Evolutionary conservation across 2,329 filamentous ascomycete genomes (phyloP), one percentile per base, ranked within the genome.

Genomic region (Pseudophaeomoniella oleicola): DNA sequence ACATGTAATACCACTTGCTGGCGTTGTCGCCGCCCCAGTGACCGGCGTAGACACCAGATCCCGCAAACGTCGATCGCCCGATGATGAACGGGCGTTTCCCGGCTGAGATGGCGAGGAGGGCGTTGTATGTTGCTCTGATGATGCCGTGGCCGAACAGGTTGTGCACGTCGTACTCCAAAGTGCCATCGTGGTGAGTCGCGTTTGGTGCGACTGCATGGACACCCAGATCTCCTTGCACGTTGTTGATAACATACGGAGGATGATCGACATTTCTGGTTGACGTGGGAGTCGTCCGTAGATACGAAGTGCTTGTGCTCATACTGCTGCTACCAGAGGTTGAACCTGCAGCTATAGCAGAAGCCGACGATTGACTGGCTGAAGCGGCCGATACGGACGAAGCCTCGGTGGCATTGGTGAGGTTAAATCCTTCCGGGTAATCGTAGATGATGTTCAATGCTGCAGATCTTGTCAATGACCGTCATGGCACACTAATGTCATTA

Each of bases 11-110:
- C 73, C 79, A 88, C 11, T 72, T 67, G 3, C 76, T 78, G 13
- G 64, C 60, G 50, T 86, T 87, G 54, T 88, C 77, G 19, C 79
- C 81, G 18, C 82, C 81, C 83, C 83, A 92, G 56, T 90, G 83
- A 1, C 81, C 83, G 1, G 81, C 78, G 61, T 71, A 80, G 52
- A 73, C 75, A 2, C 85, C 84, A 1, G 74, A 74, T 3, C 84
- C 83, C 6, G 81, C 69, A 50, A 88, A 90, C 1, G 83, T 90
- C 29, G 78, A 83, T 12, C 85, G 76, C 0, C 80, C 81, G 48
- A 93, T 85, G 50, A 93, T 81, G 57, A 92, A 83, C 1, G 85
- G 85, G 0, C 85, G 75, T 53, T 81, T 81, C 11, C 60, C 65
- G 0, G 79, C 74, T 41, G 74, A 72, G 13, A 82, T 64, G 2